These are phyloP conservation scores for cucumber (Cucumis sativus) DNA, from an alignment of 306 rosid genomes.

Conservation along the genomic window Cucumber_9930_V3 NC_026659.2:22570501-22571000, in stretches of 20 bases:
- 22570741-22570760: not conserved
- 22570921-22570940: not conserved
- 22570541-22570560: not conserved
- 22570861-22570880: not conserved
- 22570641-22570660: not conserved
- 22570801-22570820: not conserved
- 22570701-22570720: not conserved
- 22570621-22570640: not conserved
- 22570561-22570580: not conserved
- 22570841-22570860: not conserved
- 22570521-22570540: no score
- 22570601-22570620: not conserved
- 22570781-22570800: not conserved
- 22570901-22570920: not conserved
- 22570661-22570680: not conserved
- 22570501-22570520: no score
- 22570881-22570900: not conserved
- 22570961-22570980: not conserved
- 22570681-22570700: not conserved
- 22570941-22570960: conserved; percentile 50
- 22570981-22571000: conserved; percentile 17
- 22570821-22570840: not conserved
- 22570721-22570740: not conserved
- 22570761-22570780: not conserved
- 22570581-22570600: not conserved